Evolutionary conservation across 164 flowering plant genomes (phyloP).

Genomic region (Aristolochia contorta): DNA sequence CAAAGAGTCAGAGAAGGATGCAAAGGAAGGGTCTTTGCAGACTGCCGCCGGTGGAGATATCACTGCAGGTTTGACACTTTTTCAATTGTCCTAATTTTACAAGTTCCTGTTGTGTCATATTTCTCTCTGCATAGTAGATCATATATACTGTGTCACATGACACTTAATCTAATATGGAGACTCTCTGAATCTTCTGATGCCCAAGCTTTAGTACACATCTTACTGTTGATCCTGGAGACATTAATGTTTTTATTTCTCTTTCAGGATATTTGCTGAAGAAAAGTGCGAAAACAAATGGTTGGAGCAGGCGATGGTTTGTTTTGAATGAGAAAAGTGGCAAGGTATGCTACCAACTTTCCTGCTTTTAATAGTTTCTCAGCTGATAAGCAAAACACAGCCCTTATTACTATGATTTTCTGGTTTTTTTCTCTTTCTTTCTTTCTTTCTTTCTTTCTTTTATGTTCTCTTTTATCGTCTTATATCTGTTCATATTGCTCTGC

Average conservation of each 20-base stretch:
- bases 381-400: too few relatives aligned
- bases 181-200: too few relatives aligned
- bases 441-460: neutral
- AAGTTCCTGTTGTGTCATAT: too few relatives aligned
- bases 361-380: too few relatives aligned
- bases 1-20: slow-evolving; percentile 61
- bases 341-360: slow-evolving; percentile 30
- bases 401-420: neutral
- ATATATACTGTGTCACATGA: too few relatives aligned
- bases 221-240: neutral
- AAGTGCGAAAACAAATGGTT: slow-evolving; percentile 86
- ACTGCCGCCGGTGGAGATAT: slow-evolving; percentile 92
- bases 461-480: too few relatives aligned
- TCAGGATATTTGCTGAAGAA: slow-evolving; percentile 83
- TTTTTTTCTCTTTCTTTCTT: neutral
- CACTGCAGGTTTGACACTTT: slow-evolving; percentile 63
- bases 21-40: slow-evolving; percentile 66
- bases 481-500: neutral
- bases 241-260: neutral
- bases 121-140: too few relatives aligned
- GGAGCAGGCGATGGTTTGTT: slow-evolving; percentile 98
- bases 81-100: too few relatives aligned
- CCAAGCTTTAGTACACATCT: neutral
- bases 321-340: slow-evolving; percentile 92
- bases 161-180: too few relatives aligned